phyloP scores from a whole-genome alignment of 257 asterid genomes.

The Salvia splendens region DNA sequence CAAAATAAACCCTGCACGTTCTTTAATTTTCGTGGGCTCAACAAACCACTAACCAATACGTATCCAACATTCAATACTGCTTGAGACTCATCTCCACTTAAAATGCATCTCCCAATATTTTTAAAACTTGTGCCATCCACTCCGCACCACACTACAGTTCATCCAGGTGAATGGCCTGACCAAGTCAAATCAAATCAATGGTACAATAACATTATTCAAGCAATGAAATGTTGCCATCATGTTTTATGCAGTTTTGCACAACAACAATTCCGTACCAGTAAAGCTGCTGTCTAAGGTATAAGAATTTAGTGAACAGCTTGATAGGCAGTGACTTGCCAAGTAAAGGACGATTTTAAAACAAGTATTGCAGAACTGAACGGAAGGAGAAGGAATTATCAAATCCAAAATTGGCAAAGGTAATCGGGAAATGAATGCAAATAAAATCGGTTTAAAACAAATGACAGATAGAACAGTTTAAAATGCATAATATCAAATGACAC shows the following conservation, averaged over 20 bases:
- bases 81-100: no score
- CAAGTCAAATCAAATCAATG: conserved; percentile 2
- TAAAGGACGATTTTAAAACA: background rate
- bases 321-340: conserved; percentile 14
- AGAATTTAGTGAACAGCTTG: conserved; percentile 6
- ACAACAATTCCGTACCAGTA: background rate
- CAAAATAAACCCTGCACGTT: no score
- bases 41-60: no score
- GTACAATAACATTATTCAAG: background rate
- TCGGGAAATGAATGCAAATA: background rate
- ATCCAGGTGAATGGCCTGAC: background rate
- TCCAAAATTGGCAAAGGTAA: background rate
- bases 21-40: no score
- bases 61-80: no score
- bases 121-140: no score
- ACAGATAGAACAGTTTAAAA: background rate
- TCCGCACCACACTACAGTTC: background rate
- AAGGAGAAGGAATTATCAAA: background rate
- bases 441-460: background rate
- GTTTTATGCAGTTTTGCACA: background rate
- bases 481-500: background rate
- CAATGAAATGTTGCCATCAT: background rate
- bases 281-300: background rate
- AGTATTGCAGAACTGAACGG: conserved; percentile 2
- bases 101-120: no score